Evolutionary conservation across 2,329 filamentous ascomycete genomes (phyloP), one percentile per base, ranked within the genome.

Genomic region (Hysterium pulicare): DNA sequence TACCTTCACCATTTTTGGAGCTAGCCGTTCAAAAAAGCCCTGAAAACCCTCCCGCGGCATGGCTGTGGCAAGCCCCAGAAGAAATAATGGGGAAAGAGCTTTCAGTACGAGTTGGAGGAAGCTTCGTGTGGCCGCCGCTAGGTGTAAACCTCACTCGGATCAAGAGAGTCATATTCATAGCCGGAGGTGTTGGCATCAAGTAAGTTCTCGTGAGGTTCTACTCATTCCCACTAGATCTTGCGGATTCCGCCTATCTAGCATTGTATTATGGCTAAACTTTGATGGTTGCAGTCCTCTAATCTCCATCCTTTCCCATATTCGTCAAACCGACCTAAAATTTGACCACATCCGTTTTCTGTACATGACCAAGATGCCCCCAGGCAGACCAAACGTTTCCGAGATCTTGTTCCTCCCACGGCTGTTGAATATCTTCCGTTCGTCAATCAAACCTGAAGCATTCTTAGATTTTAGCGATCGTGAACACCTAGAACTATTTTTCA

Each of bases 181-280:
- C 87, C 0, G 88, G 87, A 1, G 89, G 88, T 1, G 83, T 94
- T 17, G 88, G 89, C 0, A 83, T 94, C 43, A 94, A 94, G 79
- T 81, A 64, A 49, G 75, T 59, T 20, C 34, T n/a, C 24, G 13
- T n/a, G n/a, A n/a, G n/a, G n/a, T n/a, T n/a, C n/a, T n/a, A n/a
- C n/a, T n/a, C n/a, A n/a, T n/a, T n/a, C n/a, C n/a, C 4, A 13
- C n/a, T 32, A 21, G 4, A 33, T 15, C 7, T 31, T 35, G 4
- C 9, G 10, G 16, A 37, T 30, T 20, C 16, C 36, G 21, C 34
- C 20, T 34, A n/a, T 28, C 40, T 50, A 40, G 56, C 17, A 33
- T 38, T 17, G 11, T 9, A 7, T 5, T 9, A 26, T 21, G 5
- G 15, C 13, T 11, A 42, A 38, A 7, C 15, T 6, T 5, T 16